Conservation (phyloP, 2,329 filamentous ascomycete species). For the Cordyceps militaris region DNA sequence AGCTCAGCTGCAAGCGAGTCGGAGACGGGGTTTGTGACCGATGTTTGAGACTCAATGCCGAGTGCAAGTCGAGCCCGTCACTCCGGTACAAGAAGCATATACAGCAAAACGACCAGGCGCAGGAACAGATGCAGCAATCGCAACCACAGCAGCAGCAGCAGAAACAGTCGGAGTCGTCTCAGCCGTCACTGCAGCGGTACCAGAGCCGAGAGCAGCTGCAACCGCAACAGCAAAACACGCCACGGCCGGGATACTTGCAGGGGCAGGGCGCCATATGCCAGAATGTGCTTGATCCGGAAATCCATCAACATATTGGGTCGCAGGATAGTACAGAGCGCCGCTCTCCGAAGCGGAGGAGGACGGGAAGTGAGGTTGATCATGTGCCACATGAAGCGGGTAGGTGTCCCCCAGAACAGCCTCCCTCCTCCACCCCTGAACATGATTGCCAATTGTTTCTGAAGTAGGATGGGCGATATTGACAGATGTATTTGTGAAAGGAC, state of each 20-base stretch:
- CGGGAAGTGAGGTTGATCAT: constrained; percentile 26
- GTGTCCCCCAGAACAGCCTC: constrained; percentile 19
- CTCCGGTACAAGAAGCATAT: constrained; percentile 30
- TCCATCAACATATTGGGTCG: not conserved
- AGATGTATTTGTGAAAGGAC: constrained; percentile 6
- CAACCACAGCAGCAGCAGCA: constrained; percentile 15
- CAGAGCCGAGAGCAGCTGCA: constrained; percentile 14
- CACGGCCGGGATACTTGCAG: not conserved
- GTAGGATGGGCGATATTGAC: not conserved
- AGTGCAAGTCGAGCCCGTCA: constrained; percentile 39
- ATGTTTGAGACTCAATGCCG: constrained; percentile 33
- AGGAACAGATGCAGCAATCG: not conserved
- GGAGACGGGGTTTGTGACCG: constrained; percentile 35
- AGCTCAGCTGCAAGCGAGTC: constrained; percentile 38
- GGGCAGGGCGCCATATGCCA: not conserved
- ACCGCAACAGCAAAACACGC: constrained; percentile 15
- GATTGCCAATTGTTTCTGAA: constrained; percentile 11
- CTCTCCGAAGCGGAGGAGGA: constrained; percentile 33
- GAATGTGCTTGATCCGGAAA: not conserved
- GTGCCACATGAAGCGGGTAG: constrained; percentile 30
- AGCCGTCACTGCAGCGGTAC: constrained; percentile 10
- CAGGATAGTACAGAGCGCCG: constrained; percentile 19
- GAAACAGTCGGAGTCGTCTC: constrained; percentile 18
- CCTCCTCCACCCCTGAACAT: not conserved
- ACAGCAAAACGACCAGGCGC: constrained; percentile 13